Percentiles rank a stretch among this genome's conserved stretches.
phyloP scores from a whole-genome alignment of 2,329 filamentous ascomycete species.

The Beauveria scarabaeidicola region DNA sequence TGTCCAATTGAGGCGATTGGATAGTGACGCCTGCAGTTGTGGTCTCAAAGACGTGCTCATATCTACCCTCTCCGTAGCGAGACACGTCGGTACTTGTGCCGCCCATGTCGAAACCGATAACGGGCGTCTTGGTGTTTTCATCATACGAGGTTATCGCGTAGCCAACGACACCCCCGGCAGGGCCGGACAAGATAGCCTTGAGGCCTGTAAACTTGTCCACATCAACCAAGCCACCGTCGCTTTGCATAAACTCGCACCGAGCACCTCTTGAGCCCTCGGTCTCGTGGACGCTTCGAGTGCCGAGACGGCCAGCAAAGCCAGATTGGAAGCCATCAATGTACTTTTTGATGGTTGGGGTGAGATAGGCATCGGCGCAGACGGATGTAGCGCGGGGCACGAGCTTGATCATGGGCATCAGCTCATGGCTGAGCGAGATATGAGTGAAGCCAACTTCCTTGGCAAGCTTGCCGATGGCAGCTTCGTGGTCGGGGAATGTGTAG shows the following conservation, averaged over 20 bases:
- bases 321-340: constrained; percentile 64
- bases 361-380: constrained; percentile 35
- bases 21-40: constrained; percentile 92
- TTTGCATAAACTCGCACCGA: constrained; percentile 93
- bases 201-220: constrained; percentile 77
- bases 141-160: constrained; percentile 91
- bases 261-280: constrained; percentile 59
- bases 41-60: constrained; percentile 91
- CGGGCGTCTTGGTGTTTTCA: constrained; percentile 67
- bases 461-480: constrained; percentile 65
- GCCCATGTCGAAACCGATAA: constrained; percentile 95
- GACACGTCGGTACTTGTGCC: constrained; percentile 90
- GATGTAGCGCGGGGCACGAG: constrained; percentile 34
- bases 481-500: constrained; percentile 84
- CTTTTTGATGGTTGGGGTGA: constrained; percentile 34
- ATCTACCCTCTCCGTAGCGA: constrained; percentile 73
- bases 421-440: constrained; percentile 57
- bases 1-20: constrained; percentile 84
- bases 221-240: constrained; percentile 65
- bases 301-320: constrained; percentile 74
- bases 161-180: constrained; percentile 87
- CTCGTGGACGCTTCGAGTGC: constrained; percentile 63
- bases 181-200: constrained; percentile 78
- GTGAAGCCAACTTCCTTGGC: constrained; percentile 66
- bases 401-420: constrained; percentile 37